A percentile compares a stretch with the other conserved stretches of the same genome.
These are phyloP conservation scores for Jacaranda copaia DNA, from an alignment of 257 asterid genomes.

Conservation along the genomic window DNA sequence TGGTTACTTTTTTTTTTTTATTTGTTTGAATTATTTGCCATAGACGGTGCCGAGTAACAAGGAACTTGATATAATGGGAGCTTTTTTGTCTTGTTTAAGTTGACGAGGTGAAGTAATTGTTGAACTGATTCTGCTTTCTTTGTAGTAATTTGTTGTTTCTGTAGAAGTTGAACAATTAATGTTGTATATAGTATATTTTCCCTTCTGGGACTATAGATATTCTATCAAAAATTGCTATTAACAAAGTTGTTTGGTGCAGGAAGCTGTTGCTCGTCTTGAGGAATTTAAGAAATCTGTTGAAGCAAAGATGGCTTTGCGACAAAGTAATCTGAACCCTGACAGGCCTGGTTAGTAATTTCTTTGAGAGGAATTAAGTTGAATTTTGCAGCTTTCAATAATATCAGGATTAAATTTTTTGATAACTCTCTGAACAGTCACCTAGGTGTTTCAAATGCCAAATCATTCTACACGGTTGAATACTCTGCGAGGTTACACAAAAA, in stretches of 20 bases:
- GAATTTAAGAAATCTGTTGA: constrained; percentile 90
- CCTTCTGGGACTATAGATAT: constrained; percentile 7
- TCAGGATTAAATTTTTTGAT: neutral
- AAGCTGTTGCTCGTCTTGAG: constrained; percentile 88
- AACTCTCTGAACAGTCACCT: neutral
- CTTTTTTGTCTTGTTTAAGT: neutral
- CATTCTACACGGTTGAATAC: neutral
- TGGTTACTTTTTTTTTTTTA: neutral
- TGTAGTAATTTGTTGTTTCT: constrained; percentile 22
- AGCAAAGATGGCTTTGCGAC: constrained; percentile 77
- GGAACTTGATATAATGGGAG: constrained; percentile 18
- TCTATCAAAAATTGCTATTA: neutral
- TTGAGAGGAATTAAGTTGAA: constrained; percentile 19
- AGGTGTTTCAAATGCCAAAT: constrained; percentile 21
- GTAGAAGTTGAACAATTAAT: neutral
- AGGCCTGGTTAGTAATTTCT: constrained; percentile 76
- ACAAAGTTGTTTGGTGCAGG: constrained; percentile 60
- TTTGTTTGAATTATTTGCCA: constrained; percentile 11
- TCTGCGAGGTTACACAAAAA: constrained; percentile 3
- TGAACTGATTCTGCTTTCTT: constrained; percentile 20
- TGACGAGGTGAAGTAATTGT: constrained; percentile 21
- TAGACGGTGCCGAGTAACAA: constrained; percentile 28
- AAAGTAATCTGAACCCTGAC: constrained; percentile 84
- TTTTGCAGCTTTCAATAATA: constrained; percentile 7
- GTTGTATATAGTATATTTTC: neutral